Percentiles rank a stretch among this genome's conserved stretches.
These are phyloP conservation scores for Colletotrichum lindemuthianum DNA, from an alignment of 2,329 filamentous ascomycete genomes.

Conservation along the genomic window DNA sequence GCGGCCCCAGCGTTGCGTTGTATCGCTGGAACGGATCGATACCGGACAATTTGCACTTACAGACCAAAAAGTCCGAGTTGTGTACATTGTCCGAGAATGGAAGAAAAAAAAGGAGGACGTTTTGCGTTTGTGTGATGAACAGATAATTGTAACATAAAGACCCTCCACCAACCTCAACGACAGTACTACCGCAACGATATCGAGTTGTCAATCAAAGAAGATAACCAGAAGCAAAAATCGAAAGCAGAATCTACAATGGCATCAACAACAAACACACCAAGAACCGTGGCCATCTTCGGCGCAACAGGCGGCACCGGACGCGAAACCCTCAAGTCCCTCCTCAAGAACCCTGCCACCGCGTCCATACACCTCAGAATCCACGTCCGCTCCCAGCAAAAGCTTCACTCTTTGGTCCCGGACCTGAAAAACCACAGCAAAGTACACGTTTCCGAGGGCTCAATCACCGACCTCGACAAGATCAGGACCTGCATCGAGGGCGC, in stretches of 20 bases:
- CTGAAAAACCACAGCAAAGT: background rate
- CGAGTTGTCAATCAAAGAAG: background rate
- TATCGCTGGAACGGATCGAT: no score
- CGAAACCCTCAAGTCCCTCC: conserved; percentile 22
- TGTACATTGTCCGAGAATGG: no score
- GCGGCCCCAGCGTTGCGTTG: background rate
- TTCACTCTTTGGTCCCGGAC: conserved; percentile 2
- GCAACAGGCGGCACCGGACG: conserved; percentile 30
- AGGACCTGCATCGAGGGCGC: conserved; percentile 4
- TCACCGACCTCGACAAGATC: conserved; percentile 18
- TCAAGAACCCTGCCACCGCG: background rate
- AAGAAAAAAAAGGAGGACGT: no score
- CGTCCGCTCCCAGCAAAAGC: conserved; percentile 18
- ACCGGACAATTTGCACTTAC: no score
- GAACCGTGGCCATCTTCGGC: conserved; percentile 27
- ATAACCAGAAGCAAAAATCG: background rate
- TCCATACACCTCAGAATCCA: conserved; percentile 15
- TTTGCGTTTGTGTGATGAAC: no score
- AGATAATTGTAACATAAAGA: no score
- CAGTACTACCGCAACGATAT: no score
- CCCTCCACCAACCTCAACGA: no score
- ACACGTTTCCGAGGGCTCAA: conserved; percentile 20
- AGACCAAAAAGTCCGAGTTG: no score
- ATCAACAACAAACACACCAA: background rate
- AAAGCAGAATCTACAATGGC: background rate